Evolutionary conservation across 495 filamentous ascomycete genomes (phyloP).

Genomic region (Evernia prunastri): DNA sequence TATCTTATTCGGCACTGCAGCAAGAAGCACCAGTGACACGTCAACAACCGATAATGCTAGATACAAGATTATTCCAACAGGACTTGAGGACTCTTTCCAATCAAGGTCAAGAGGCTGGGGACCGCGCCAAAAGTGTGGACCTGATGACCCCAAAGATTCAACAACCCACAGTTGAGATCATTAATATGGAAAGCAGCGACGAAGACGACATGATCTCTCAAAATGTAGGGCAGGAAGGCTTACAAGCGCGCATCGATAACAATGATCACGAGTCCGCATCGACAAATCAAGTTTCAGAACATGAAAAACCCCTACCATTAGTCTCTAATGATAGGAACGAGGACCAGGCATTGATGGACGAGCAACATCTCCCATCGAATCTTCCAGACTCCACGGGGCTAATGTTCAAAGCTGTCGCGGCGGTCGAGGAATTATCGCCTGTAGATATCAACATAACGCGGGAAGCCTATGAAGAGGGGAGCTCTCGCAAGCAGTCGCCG

Average conservation of each 20-base stretch:
- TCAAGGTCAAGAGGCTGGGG: background rate
- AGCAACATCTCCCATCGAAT: background rate
- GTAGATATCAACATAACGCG: background rate
- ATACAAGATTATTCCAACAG: background rate
- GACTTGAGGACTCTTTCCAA: background rate
- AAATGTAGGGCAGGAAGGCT: background rate
- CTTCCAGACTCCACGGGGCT: background rate
- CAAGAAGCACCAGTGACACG: background rate
- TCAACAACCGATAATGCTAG: background rate
- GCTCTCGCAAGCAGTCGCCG: background rate
- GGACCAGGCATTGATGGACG: background rate
- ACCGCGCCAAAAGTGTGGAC: too few relatives aligned
- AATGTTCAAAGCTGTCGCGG: background rate
- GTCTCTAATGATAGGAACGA: background rate
- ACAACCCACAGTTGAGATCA: constrained; percentile 12
- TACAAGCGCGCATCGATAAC: background rate
- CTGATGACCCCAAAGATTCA: background rate
- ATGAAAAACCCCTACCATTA: background rate
- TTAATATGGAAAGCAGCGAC: constrained; percentile 22
- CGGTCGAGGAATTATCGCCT: background rate
- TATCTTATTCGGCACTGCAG: background rate
- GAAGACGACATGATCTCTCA: constrained; percentile 1
- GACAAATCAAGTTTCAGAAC: background rate
- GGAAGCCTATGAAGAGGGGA: background rate
- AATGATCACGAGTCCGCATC: background rate